Evolutionary conservation across 352 stramenopile genomes (phyloP).

Genomic region (Pythium rhizo-oryzae): DNA sequence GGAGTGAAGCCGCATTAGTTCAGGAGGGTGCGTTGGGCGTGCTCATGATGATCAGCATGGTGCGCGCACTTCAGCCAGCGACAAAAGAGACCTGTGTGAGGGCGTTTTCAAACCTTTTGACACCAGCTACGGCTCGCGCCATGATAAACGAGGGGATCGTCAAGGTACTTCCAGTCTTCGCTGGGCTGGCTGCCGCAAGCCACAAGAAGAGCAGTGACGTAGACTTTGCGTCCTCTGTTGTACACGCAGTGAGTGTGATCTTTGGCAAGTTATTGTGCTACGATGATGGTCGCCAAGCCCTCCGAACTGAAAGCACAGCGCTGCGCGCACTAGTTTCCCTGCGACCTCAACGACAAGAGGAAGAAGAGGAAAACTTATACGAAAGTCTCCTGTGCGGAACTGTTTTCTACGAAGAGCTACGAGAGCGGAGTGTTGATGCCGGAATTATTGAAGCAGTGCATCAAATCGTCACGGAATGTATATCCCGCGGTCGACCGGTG

Average conservation of each 20-base stretch:
- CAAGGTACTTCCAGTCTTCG: conserved; percentile 60
- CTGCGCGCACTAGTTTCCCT: conserved; percentile 52
- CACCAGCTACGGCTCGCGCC: conserved; percentile 51
- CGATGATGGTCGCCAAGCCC: conserved; percentile 40
- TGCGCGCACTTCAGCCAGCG: conserved; percentile 53
- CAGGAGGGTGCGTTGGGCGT: conserved; percentile 59
- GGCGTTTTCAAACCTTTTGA: conserved; percentile 70
- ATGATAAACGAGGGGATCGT: conserved; percentile 73
- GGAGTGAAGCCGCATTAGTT: conserved; percentile 52
- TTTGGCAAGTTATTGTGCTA: conserved; percentile 64
- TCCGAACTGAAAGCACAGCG: conserved; percentile 48
- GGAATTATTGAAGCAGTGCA: conserved; percentile 59
- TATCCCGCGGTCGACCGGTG: background rate
- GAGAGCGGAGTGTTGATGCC: conserved; percentile 50
- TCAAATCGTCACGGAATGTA: conserved; percentile 18
- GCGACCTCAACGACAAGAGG: background rate
- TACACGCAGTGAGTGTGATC: conserved; percentile 50
- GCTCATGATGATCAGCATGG: conserved; percentile 84
- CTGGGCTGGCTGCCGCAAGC: conserved; percentile 24
- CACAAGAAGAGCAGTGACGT: background rate
- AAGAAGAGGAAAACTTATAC: conserved; percentile 28
- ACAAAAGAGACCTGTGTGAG: conserved; percentile 77
- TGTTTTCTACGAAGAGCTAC: conserved; percentile 57
- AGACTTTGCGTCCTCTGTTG: conserved; percentile 22
- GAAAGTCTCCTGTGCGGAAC: conserved; percentile 55